phyloP scores from a whole-genome alignment of 1,284 basidiomycete species.

The Leucocoprinus gongylophorus region DNA sequence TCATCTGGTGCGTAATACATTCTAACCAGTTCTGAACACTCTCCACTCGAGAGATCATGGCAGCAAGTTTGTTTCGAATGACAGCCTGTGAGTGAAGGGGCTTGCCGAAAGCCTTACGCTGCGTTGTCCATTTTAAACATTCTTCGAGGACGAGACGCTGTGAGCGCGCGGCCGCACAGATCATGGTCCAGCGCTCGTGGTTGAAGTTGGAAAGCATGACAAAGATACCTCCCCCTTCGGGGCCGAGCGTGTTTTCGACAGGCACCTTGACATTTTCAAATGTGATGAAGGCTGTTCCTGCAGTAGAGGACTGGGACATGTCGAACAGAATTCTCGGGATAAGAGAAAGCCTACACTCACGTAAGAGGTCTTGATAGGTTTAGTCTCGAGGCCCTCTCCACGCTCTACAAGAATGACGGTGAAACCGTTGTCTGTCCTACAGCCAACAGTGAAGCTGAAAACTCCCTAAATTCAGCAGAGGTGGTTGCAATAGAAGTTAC shows the following conservation, averaged over 20 bases:
- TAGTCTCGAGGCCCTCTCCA: slow-evolving; percentile 73
- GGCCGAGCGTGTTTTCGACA: slow-evolving; percentile 75
- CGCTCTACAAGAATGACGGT: slow-evolving; percentile 84
- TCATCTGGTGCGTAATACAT: slow-evolving; percentile 88
- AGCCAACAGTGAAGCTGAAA: slow-evolving; percentile 39
- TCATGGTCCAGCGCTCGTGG: slow-evolving; percentile 75
- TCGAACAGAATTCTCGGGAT: slow-evolving; percentile 36
- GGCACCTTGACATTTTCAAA: slow-evolving; percentile 89
- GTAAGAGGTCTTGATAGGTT: slow-evolving; percentile 80
- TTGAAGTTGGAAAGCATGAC: slow-evolving; percentile 77
- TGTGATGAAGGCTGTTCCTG: slow-evolving; percentile 80
- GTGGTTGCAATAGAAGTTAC: slow-evolving; percentile 9
- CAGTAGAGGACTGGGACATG: slow-evolving; percentile 54
- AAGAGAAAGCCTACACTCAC: slow-evolving; percentile 31
- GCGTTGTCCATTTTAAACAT: slow-evolving; percentile 71
- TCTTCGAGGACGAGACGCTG: slow-evolving; percentile 50
- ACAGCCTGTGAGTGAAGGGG: slow-evolving; percentile 79
- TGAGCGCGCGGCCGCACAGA: slow-evolving; percentile 30
- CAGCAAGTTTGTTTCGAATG: slow-evolving; percentile 77
- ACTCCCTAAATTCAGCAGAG: background rate
- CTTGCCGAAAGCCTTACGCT: slow-evolving; percentile 83
- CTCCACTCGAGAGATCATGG: slow-evolving; percentile 81
- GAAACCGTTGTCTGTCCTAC: slow-evolving; percentile 66
- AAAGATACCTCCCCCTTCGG: slow-evolving; percentile 77
- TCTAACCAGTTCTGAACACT: slow-evolving; percentile 80